Conservation (phyloP, 306 rosid species). For the Fragaria nilgerrensis region DNA sequence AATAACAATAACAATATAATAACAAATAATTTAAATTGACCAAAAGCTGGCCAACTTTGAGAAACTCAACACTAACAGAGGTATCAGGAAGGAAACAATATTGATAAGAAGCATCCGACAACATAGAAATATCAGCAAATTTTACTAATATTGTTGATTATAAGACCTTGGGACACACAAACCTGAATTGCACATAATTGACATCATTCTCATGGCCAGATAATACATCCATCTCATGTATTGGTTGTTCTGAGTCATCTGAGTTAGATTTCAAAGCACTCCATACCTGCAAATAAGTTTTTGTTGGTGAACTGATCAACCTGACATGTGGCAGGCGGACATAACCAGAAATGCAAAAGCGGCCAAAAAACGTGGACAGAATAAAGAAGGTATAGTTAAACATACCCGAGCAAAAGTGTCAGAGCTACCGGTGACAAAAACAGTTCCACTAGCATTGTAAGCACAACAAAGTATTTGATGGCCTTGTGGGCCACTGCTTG, state of each 20-base stretch:
- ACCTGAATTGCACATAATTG: slow-evolving; percentile 93
- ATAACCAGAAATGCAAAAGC: slow-evolving; percentile 18
- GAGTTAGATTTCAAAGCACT: slow-evolving; percentile 60
- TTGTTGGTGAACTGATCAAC: slow-evolving; percentile 30
- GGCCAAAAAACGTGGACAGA: slow-evolving; percentile 25
- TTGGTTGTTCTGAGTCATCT: slow-evolving; percentile 57
- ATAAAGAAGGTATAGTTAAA: slow-evolving; percentile 10
- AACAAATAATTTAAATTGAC: not conserved
- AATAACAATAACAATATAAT: no score
- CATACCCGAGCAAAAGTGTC: slow-evolving; percentile 87
- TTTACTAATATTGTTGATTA: not conserved
- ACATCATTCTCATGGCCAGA: slow-evolving; percentile 92
- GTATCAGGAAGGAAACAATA: not conserved
- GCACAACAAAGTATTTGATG: slow-evolving; percentile 87
- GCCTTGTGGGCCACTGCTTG: slow-evolving; percentile 57
- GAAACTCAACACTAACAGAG: slow-evolving; percentile 5
- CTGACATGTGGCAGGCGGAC: slow-evolving; percentile 24
- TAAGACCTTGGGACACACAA: slow-evolving; percentile 25
- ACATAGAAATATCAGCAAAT: not conserved
- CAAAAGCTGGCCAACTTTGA: not conserved
- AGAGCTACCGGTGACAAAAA: slow-evolving; percentile 91
- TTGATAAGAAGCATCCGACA: not conserved
- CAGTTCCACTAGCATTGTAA: slow-evolving; percentile 82
- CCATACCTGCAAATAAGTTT: slow-evolving; percentile 68
- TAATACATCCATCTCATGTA: slow-evolving; percentile 77